Percentiles rank a stretch among this genome's conserved stretches.
These are phyloP conservation scores for Ophiostoma australiae DNA, from an alignment of 2,329 filamentous ascomycete species.

Conservation along the genomic window DNA sequence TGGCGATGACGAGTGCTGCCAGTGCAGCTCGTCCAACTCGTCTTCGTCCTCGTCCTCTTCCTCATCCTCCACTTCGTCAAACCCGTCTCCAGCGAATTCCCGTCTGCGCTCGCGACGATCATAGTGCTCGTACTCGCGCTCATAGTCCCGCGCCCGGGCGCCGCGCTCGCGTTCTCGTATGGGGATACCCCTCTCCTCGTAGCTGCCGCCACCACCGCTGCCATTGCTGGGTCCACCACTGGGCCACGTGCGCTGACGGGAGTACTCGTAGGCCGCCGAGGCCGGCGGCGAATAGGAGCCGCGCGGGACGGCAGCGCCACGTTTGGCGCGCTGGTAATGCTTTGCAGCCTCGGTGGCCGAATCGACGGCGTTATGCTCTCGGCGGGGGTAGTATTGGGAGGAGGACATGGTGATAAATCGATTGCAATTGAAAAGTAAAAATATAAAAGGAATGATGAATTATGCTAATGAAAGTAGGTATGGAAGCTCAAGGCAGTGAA, in stretches of 20 bases:
- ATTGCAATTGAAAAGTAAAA: neutral
- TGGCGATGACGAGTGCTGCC: slow-evolving; percentile 24
- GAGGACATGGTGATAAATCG: slow-evolving; percentile 15
- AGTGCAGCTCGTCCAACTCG: slow-evolving; percentile 12
- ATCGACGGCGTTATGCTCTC: slow-evolving; percentile 18
- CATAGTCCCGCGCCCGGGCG: neutral
- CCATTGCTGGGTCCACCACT: neutral
- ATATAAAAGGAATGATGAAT: neutral
- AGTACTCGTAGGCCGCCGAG: slow-evolving; percentile 24
- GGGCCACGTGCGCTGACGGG: slow-evolving; percentile 19
- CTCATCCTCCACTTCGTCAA: slow-evolving; percentile 17
- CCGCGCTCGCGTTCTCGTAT: slow-evolving; percentile 2
- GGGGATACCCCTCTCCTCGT: slow-evolving; percentile 23
- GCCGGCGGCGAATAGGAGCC: slow-evolving; percentile 23
- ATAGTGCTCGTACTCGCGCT: slow-evolving; percentile 16
- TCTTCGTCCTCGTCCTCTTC: slow-evolving; percentile 17
- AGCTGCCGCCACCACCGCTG: slow-evolving; percentile 22
- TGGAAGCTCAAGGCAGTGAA: slow-evolving; percentile 3
- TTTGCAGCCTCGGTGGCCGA: slow-evolving; percentile 21
- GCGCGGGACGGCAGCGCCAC: slow-evolving; percentile 17
- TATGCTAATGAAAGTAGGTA: neutral
- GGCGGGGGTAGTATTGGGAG: slow-evolving; percentile 20
- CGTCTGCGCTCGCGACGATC: slow-evolving; percentile 13
- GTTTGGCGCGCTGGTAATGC: slow-evolving; percentile 23
- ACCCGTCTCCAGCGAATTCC: slow-evolving; percentile 10